Percentiles rank a stretch among this genome's conserved stretches.
These are phyloP conservation scores for Metarhizium humberi DNA, from an alignment of 2,329 filamentous ascomycete genomes.

Conservation along the genomic window DNA sequence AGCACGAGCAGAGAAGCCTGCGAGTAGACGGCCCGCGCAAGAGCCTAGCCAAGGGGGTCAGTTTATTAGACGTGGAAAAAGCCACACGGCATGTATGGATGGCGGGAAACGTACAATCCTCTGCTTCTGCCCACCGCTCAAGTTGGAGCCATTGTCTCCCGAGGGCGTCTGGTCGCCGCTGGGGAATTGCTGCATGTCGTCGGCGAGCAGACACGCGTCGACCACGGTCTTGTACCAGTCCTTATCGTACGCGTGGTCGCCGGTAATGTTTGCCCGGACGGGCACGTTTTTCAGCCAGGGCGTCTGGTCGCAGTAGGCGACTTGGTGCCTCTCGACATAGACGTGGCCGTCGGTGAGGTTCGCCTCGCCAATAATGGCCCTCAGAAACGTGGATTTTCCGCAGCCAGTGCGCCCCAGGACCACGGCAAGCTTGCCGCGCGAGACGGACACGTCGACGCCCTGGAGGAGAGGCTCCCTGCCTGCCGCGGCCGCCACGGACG, in stretches of 20 bases:
- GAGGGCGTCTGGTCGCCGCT: slow-evolving; percentile 20
- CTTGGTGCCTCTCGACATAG: background rate
- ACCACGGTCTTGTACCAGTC: slow-evolving; percentile 10
- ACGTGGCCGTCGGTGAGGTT: slow-evolving; percentile 6
- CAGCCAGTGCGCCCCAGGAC: slow-evolving; percentile 18
- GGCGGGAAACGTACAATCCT: slow-evolving; percentile 15
- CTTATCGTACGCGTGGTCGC: slow-evolving; percentile 10
- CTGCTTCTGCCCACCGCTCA: slow-evolving; percentile 28
- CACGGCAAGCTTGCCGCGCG: slow-evolving; percentile 1
- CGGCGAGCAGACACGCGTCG: slow-evolving; percentile 11
- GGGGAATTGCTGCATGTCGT: slow-evolving; percentile 17
- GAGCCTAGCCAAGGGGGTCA: slow-evolving; percentile 11
- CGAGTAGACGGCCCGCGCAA: slow-evolving; percentile 33
- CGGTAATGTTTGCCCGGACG: slow-evolving; percentile 16
- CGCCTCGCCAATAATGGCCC: slow-evolving; percentile 8
- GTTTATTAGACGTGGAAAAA: background rate
- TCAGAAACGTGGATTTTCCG: slow-evolving; percentile 7
- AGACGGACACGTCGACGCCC: slow-evolving; percentile 1
- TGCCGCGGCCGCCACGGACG: slow-evolving; percentile 27
- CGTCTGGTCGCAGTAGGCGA: slow-evolving; percentile 10
- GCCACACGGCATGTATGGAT: too few relatives aligned
- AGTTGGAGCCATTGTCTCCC: slow-evolving; percentile 23
- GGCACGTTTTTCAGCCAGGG: slow-evolving; percentile 15
- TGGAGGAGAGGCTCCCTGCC: slow-evolving; percentile 19
- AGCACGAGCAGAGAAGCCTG: slow-evolving; percentile 19